phyloP scores from a whole-genome alignment of 345 rosid species.

The Cardamine resedifolia region DNA sequence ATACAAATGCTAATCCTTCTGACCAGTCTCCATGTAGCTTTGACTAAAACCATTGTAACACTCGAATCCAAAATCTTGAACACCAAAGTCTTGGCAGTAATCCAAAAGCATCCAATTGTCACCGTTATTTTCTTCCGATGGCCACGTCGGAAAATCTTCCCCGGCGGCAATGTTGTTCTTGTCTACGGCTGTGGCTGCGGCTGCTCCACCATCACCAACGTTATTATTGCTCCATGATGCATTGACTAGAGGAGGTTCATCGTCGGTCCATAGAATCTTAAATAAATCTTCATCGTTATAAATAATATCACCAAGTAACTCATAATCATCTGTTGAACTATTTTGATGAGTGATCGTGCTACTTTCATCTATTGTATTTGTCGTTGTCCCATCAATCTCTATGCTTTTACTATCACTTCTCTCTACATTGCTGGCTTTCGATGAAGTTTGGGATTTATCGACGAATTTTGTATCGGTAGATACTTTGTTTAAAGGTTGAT shows the following conservation, averaged over 20 bases:
- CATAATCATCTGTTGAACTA: conserved; percentile 16
- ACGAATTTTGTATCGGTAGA: not conserved
- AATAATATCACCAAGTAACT: conserved; percentile 45
- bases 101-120: conserved; percentile 22
- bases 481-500: conserved; percentile 36
- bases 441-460: not conserved
- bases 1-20: not conserved
- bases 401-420: not conserved
- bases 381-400: not conserved
- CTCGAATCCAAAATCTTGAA: conserved; percentile 69
- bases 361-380: conserved; percentile 13
- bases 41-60: conserved; percentile 34
- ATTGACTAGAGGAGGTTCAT: conserved; percentile 33
- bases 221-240: conserved; percentile 28
- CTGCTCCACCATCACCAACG: not conserved
- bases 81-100: conserved; percentile 73
- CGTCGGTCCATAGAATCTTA: conserved; percentile 61
- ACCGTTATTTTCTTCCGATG: conserved; percentile 24
- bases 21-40: conserved; percentile 3
- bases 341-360: conserved; percentile 17
- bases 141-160: conserved; percentile 21
- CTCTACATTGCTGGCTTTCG: not conserved
- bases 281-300: conserved; percentile 55
- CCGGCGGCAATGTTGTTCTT: not conserved
- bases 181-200: not conserved